Percentiles rank a stretch among this genome's conserved stretches.
These are phyloP conservation scores for Neurospora cerealis DNA, from an alignment of 495 filamentous ascomycete species.

Conservation along the genomic window DNA sequence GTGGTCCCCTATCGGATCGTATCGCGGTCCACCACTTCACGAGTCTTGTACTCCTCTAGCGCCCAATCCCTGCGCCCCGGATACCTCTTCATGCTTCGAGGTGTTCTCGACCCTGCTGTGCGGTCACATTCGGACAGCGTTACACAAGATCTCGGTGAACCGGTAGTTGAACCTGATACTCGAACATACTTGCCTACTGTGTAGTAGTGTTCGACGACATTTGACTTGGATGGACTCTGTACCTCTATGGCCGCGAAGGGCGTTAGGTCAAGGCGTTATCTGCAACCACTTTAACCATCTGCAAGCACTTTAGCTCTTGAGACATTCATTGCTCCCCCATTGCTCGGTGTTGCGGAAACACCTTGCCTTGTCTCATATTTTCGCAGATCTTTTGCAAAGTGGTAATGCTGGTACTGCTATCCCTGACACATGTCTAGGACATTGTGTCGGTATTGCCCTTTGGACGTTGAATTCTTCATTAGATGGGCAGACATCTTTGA, in stretches of 20 bases:
- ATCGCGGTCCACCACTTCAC: not conserved
- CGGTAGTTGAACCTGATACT: not conserved
- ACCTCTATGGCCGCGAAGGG: not conserved
- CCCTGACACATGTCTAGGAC: not conserved
- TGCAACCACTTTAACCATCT: not conserved
- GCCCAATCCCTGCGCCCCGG: not conserved
- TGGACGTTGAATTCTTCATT: not conserved
- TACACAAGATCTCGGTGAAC: not conserved
- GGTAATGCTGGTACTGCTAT: not conserved
- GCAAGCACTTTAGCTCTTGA: not conserved
- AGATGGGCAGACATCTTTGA: not conserved
- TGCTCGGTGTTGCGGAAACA: not conserved
- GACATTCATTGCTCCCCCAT: not conserved
- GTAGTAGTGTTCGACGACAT: not conserved
- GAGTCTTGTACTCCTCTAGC: not conserved
- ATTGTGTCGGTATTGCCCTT: not conserved
- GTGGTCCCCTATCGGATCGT: not conserved
- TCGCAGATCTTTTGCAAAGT: not conserved
- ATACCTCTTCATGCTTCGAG: not conserved
- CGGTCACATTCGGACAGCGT: not conserved
- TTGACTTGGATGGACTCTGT: not conserved
- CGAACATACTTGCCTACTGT: not conserved
- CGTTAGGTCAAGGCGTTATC: not conserved
- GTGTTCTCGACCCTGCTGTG: not conserved
- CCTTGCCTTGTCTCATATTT: not conserved